These are phyloP conservation scores for Fusarium citri DNA, from an alignment of 2,329 filamentous ascomycete species.

Conservation along the genomic window DNA sequence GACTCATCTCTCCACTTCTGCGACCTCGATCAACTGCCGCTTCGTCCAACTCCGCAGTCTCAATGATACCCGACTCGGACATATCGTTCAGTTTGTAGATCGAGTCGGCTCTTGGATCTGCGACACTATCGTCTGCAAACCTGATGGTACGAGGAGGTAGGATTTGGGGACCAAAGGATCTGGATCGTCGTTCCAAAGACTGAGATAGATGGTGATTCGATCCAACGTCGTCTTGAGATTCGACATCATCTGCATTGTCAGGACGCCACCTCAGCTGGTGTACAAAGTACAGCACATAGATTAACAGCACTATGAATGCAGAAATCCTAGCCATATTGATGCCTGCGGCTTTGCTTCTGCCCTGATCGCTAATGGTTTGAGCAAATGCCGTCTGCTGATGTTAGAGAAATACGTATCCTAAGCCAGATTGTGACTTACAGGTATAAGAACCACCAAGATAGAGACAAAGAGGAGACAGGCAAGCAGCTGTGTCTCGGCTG, in stretches of 20 bases:
- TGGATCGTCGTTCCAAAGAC: background rate
- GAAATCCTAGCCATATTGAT: conserved; percentile 81
- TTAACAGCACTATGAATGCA: conserved; percentile 76
- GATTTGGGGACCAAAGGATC: background rate
- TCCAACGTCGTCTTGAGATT: conserved; percentile 63
- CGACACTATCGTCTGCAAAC: conserved; percentile 44
- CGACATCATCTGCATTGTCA: conserved; percentile 75
- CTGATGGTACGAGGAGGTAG: conserved; percentile 43
- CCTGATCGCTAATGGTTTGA: conserved; percentile 64
- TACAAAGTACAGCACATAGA: conserved; percentile 79
- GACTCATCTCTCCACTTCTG: background rate
- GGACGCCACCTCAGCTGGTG: conserved; percentile 77
- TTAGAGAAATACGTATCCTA: background rate
- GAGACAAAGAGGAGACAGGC: conserved; percentile 53
- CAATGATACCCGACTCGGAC: background rate
- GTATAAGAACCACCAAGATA: conserved; percentile 53
- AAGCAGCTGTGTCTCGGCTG: conserved; percentile 49
- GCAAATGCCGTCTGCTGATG: conserved; percentile 54
- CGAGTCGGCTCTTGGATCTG: conserved; percentile 3
- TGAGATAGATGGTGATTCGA: background rate
- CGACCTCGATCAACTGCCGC: background rate
- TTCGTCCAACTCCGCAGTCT: background rate
- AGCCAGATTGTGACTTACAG: conserved; percentile 38
- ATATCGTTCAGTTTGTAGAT: conserved; percentile 1
- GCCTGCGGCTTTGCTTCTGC: conserved; percentile 68